A percentile compares a stretch with the other conserved stretches of the same genome.
Evolutionary conservation across 208 protist genomes (phyloP).

Genomic region (Leishmania aethiopica): DNA sequence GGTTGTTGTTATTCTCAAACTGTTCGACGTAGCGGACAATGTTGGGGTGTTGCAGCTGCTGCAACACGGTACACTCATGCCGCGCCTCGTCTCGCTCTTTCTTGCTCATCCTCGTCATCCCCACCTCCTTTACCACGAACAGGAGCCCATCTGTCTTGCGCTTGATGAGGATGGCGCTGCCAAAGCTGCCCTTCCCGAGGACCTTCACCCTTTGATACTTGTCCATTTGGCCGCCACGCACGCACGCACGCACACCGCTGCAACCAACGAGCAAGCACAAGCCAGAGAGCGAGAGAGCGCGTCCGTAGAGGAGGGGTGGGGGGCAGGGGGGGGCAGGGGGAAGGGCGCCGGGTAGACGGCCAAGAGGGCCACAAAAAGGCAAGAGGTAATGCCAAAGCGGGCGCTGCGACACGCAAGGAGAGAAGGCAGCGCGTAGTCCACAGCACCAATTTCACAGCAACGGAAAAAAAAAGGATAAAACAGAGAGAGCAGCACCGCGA

Average conservation of each 20-base stretch:
- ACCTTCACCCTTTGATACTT: constrained; percentile 91
- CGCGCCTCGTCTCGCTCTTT: constrained; percentile 92
- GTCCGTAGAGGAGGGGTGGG: background rate
- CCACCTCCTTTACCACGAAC: constrained; percentile 94
- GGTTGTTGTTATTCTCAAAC: constrained; percentile 86
- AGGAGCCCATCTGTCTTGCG: constrained; percentile 78
- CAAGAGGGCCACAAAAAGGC: no score
- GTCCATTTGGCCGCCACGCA: constrained; percentile 52
- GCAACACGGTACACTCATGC: constrained; percentile 84
- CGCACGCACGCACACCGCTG: background rate
- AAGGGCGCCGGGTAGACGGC: background rate
- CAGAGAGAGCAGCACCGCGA: background rate
- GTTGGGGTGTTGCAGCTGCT: constrained; percentile 90
- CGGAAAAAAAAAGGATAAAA: background rate
- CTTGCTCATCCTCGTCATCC: constrained; percentile 77
- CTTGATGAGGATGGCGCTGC: constrained; percentile 92
- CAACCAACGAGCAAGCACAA: background rate
- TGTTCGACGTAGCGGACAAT: constrained; percentile 94
- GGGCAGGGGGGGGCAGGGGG: no score
- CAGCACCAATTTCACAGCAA: background rate
- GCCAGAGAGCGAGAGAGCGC: background rate
- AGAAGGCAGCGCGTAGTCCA: no score
- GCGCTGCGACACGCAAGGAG: background rate
- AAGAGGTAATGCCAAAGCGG: background rate
- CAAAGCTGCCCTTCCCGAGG: constrained; percentile 93